Percentiles rank a stretch among this genome's conserved stretches.
phyloP scores from a whole-genome alignment of 2,329 filamentous ascomycete species.

The Cladosporium sp. region DNA sequence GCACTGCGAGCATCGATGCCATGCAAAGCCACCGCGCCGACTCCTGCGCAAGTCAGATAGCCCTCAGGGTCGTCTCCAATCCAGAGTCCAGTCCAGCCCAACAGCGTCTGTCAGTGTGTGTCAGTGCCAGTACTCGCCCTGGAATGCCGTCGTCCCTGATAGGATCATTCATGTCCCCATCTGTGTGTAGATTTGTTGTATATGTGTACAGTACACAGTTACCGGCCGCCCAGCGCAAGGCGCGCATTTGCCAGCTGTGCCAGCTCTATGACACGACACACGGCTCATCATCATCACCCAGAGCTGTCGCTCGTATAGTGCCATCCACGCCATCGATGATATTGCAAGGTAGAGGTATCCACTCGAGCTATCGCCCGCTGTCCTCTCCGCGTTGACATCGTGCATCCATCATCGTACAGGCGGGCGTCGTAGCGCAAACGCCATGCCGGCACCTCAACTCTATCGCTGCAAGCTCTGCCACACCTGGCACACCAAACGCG shows the following conservation, averaged over 20 bases:
- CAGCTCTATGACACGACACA: not conserved
- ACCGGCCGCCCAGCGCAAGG: slow-evolving; percentile 12
- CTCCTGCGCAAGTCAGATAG: not conserved
- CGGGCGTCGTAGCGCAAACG: slow-evolving; percentile 11
- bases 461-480: slow-evolving; percentile 12
- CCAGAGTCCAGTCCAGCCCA: not conserved
- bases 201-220: not conserved
- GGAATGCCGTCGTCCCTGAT: slow-evolving; percentile 3
- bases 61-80: not conserved
- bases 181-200: not conserved
- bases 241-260: slow-evolving; percentile 14
- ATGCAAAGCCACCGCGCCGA: not conserved
- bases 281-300: not conserved
- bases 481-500: not conserved
- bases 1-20: not conserved
- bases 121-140: not conserved
- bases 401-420: slow-evolving; percentile 13
- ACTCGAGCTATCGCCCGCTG: slow-evolving; percentile 8
- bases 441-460: slow-evolving; percentile 17
- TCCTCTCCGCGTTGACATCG: slow-evolving; percentile 15
- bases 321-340: not conserved
- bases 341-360: not conserved
- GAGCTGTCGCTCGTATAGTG: not conserved
- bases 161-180: not conserved
- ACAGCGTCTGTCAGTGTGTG: not conserved